Evolutionary conservation across 441 rosid species (phyloP).

Genomic region (Erodium texanum): DNA sequence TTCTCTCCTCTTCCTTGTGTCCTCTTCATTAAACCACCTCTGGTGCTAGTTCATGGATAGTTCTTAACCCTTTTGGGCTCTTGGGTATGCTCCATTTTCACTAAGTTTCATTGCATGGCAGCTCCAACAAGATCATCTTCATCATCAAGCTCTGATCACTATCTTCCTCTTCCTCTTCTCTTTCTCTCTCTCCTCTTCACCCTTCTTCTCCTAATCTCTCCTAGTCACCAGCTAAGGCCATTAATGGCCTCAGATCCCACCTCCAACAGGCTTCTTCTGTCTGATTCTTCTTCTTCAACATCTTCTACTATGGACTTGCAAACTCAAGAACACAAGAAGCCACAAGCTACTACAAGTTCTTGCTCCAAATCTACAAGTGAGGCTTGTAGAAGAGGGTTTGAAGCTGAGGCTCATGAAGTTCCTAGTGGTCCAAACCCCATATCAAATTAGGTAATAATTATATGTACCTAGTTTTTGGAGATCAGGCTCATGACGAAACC

Average conservation of each 20-base stretch:
- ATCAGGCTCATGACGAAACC: too few relatives aligned
- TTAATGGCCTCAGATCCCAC: slow-evolving; percentile 19
- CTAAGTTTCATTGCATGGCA: slow-evolving; percentile 67
- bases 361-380: neutral
- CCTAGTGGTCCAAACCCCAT: slow-evolving; percentile 98
- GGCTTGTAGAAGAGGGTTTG: slow-evolving; percentile 27
- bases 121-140: slow-evolving; percentile 24
- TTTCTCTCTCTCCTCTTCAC: slow-evolving; percentile 34
- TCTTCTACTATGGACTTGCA: neutral
- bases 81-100: slow-evolving; percentile 63
- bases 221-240: slow-evolving; percentile 20
- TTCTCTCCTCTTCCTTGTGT: too few relatives aligned
- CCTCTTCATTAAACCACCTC: neutral
- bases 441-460: slow-evolving; percentile 45
- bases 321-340: neutral
- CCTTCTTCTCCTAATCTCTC: slow-evolving; percentile 31
- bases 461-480: too few relatives aligned
- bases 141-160: slow-evolving; percentile 14
- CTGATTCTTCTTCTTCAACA: slow-evolving; percentile 20
- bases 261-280: slow-evolving; percentile 13
- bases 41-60: slow-evolving; percentile 79
- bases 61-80: slow-evolving; percentile 79
- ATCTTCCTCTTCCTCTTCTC: slow-evolving; percentile 11
- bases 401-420: slow-evolving; percentile 68
- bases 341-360: neutral